Evolutionary conservation across 108 stramenopile genomes (phyloP).

Genomic region (Cylindrotheca fusiformis): DNA sequence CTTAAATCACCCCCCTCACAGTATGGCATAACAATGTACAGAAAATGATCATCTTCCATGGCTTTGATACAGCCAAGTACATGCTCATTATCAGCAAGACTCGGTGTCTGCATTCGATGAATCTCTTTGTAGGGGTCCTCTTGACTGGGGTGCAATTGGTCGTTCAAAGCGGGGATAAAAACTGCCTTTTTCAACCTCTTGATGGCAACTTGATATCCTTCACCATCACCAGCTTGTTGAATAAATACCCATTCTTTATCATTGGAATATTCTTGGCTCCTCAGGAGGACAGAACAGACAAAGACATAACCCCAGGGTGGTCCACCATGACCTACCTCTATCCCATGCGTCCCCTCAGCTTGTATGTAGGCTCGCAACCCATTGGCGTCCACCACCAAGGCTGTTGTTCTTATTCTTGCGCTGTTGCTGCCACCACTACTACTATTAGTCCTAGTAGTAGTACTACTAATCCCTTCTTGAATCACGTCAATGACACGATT

Average conservation of each 20-base stretch:
- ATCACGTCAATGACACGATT: neutral
- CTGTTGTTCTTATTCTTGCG: neutral
- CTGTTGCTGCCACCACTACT: too few species aligned
- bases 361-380: neutral
- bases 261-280: neutral
- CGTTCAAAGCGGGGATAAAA: neutral
- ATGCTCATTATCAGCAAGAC: slow-evolving; percentile 26
- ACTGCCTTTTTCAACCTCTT: slow-evolving; percentile 19
- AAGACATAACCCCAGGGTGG: neutral
- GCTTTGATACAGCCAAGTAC: slow-evolving; percentile 15
- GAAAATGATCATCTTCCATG: slow-evolving; percentile 41
- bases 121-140: slow-evolving; percentile 30
- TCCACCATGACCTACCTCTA: neutral
- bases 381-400: neutral
- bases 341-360: neutral
- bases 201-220: slow-evolving; percentile 20
- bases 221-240: too few species aligned
- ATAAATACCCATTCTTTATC: too few species aligned
- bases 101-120: slow-evolving; percentile 13
- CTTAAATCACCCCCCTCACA: slow-evolving; percentile 19
- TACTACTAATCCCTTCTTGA: neutral
- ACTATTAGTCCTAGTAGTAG: too few species aligned
- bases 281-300: neutral
- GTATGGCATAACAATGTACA: slow-evolving; percentile 57
- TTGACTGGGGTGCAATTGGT: slow-evolving; percentile 2